Evolutionary conservation across 2,329 filamentous ascomycete species (phyloP), one percentile per base, ranked within the genome.

Genomic region (Pseudonectria buxi): DNA sequence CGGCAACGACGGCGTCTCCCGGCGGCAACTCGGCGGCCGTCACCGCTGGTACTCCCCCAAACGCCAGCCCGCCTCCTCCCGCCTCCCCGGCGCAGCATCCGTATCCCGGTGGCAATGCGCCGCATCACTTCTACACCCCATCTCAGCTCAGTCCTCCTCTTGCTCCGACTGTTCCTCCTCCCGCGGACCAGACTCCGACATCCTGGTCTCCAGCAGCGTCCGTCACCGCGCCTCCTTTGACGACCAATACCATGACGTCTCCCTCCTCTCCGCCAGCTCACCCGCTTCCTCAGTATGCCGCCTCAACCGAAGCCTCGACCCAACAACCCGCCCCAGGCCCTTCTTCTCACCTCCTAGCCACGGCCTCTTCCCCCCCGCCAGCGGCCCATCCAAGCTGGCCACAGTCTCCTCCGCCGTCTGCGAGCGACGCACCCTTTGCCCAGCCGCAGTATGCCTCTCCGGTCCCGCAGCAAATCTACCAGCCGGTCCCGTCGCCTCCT

Each of bases 121-220:
- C 53, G 14, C 54, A 55, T 35, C 50, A 53, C 15, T 42, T 47
- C 25, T 39, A 52, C 30, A 36, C 34, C 22, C 36, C 43, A 12
- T 28, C 27, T 4, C 27, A 14, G 7, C n/a, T n/a, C 10, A 28
- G 13, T 13, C 27, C 27, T 3, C 9, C 27, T 14, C 24, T 10
- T 16, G 37, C 45, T 22, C 22, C 33, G 22, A 18, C 24, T 15
- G 32, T 29, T 22, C 25, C 26, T 35, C 36, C 30, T 26, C 27
- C 30, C 25, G 28, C 29, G 12, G 34, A 36, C 32, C 30, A 14
- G 12, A 39, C 10, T 30, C 30, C 15, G 22, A 26, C 38, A 14
- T 33, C 38, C 36, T 25, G 33, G 22, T 27, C 45, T 30, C 28
- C 28, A 15, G 5, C 14, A 13, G n/a, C 28, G 7, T 15, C 29